These are phyloP conservation scores for Bremia lactucae DNA, from an alignment of 352 stramenopile genomes.

Conservation along the genomic window DNA sequence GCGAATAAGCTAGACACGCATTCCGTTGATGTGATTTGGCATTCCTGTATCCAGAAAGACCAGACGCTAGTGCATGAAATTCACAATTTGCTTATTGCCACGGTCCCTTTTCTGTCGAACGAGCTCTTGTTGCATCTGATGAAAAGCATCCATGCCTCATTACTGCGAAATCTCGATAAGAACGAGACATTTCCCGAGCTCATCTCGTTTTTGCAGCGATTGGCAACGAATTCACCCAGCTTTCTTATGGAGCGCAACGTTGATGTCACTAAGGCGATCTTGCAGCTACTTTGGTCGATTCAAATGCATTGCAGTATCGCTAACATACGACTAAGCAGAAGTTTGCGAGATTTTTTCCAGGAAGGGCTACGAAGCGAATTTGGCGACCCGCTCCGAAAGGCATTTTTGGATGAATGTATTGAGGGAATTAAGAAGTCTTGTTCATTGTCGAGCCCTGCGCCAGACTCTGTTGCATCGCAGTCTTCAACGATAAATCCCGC, in stretches of 20 bases:
- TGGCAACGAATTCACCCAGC: conserved; percentile 48
- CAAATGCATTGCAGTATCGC: conserved; percentile 56
- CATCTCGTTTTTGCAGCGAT: conserved; percentile 69
- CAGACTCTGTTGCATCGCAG: conserved; percentile 10
- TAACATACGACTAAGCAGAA: conserved; percentile 52
- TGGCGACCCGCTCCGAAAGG: conserved; percentile 52
- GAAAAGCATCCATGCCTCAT: conserved; percentile 46
- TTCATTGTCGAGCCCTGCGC: conserved; percentile 18
- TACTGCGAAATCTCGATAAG: conserved; percentile 38
- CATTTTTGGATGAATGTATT: conserved; percentile 65
- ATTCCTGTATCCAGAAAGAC: conserved; percentile 78
- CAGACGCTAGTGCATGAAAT: conserved; percentile 77
- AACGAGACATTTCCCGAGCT: conserved; percentile 57
- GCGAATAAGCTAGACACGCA: conserved; percentile 57
- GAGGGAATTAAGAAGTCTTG: conserved; percentile 70
- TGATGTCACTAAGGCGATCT: conserved; percentile 48
- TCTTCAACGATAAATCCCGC: conserved; percentile 8
- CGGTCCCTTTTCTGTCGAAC: conserved; percentile 64
- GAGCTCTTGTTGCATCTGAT: conserved; percentile 60
- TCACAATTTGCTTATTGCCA: conserved; percentile 65
- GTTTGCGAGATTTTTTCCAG: conserved; percentile 70
- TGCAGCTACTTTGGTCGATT: conserved; percentile 78
- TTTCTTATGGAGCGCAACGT: conserved; percentile 65
- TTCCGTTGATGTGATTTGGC: conserved; percentile 67
- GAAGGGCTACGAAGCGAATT: conserved; percentile 65